Conservation (phyloP, 139 green algal genomes). For the Spirogloea muscicola region DNA sequence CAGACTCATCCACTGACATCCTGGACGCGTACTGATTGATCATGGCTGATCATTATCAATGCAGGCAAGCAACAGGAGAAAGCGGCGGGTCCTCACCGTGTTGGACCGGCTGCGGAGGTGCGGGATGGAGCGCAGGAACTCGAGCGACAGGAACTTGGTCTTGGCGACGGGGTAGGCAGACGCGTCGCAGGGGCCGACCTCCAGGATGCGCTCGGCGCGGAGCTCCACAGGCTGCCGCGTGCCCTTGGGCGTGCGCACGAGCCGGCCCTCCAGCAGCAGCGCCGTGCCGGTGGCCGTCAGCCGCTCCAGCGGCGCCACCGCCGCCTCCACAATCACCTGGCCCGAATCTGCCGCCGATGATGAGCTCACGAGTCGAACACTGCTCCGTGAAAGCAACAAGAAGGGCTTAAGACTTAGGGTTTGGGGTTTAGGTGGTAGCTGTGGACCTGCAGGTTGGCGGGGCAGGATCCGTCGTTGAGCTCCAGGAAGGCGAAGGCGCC, state of each 20-base stretch:
- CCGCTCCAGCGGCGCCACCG: constrained; percentile 21
- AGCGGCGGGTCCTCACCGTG: constrained; percentile 56
- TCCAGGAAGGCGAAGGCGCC: constrained; percentile 95
- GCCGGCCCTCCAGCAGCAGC: constrained; percentile 80
- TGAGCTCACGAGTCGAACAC: no score
- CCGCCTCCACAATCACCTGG: constrained; percentile 41
- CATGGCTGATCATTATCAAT: not conserved
- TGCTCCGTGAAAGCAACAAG: no score
- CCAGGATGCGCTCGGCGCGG: constrained; percentile 64
- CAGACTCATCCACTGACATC: not conserved
- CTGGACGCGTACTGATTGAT: not conserved
- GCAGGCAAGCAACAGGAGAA: not conserved
- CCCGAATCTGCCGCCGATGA: no score
- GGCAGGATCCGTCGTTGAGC: constrained; percentile 90
- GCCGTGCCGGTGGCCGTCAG: constrained; percentile 76
- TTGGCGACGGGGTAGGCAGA: constrained; percentile 89
- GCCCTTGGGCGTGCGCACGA: constrained; percentile 51
- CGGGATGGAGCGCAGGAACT: constrained; percentile 85
- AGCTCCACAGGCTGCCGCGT: constrained; percentile 76
- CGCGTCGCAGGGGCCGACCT: constrained; percentile 78
- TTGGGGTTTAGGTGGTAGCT: no score
- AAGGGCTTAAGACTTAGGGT: no score
- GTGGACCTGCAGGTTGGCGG: constrained; percentile 82
- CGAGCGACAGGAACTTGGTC: constrained; percentile 87
- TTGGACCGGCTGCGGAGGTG: constrained; percentile 93